Percentiles rank a stretch among this genome's conserved stretches.
These are phyloP conservation scores for Termitomyces sp. DNA, from an alignment of 768 basidiomycete species.

Conservation along the genomic window DNA sequence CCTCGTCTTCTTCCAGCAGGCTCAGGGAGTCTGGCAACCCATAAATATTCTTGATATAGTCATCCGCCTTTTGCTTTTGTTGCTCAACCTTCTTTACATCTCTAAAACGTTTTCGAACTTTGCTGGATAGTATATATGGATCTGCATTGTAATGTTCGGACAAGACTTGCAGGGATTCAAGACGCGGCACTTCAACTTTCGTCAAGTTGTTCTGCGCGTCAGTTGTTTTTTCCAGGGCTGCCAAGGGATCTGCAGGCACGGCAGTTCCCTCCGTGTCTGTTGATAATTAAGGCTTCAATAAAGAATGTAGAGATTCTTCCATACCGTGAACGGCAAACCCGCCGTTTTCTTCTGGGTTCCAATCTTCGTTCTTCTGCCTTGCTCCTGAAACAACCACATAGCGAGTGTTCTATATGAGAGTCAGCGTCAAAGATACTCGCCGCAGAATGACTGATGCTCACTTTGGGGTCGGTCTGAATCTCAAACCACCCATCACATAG, in stretches of 20 bases:
- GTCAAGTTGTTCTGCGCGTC: conserved; percentile 67
- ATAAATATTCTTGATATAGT: conserved; percentile 66
- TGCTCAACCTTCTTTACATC: conserved; percentile 79
- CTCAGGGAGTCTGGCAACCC: conserved; percentile 66
- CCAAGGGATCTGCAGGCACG: conserved; percentile 75
- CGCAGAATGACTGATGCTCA: conserved; percentile 21
- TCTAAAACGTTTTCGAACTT: conserved; percentile 77
- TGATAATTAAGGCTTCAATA: not conserved
- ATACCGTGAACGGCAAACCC: conserved; percentile 85
- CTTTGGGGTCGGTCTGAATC: conserved; percentile 96
- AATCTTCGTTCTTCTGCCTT: conserved; percentile 91
- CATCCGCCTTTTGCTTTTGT: conserved; percentile 63
- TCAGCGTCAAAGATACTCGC: not conserved
- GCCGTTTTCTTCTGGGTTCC: conserved; percentile 95
- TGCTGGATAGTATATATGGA: conserved; percentile 75
- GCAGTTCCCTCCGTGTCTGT: conserved; percentile 65
- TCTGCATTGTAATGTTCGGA: conserved; percentile 81
- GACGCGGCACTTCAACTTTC: conserved; percentile 70
- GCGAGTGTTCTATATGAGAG: conserved; percentile 69
- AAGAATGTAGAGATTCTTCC: conserved; percentile 8
- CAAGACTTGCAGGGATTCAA: conserved; percentile 71
- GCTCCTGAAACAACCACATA: conserved; percentile 93
- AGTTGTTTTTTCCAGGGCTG: conserved; percentile 84
- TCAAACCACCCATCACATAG: conserved; percentile 97
- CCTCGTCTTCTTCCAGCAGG: conserved; percentile 62